A percentile compares a stretch with the other conserved stretches of the same genome.
Evolutionary conservation across 2,329 filamentous ascomycete species (phyloP).

Genomic region (Colletotrichum sansevieriae): DNA sequence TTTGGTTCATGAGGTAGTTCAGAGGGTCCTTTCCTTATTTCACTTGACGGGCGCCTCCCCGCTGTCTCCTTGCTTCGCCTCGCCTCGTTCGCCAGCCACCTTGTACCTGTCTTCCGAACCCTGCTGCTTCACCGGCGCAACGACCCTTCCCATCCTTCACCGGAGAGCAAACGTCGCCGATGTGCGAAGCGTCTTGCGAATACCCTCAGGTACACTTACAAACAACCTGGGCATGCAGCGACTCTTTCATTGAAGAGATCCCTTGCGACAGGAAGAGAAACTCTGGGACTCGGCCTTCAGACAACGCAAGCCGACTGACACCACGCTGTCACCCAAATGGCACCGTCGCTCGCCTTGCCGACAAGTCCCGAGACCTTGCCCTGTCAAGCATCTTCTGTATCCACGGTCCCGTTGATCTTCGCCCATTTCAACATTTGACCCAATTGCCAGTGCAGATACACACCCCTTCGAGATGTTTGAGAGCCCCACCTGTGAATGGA

Average conservation of each 20-base stretch:
- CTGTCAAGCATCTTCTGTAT: background rate
- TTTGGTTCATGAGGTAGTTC: background rate
- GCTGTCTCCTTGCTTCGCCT: conserved; percentile 10
- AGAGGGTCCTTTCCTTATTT: background rate
- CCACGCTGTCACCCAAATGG: conserved; percentile 12
- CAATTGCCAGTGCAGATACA: background rate
- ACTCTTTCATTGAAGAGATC: background rate
- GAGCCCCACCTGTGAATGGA: background rate
- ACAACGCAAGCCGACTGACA: conserved; percentile 27
- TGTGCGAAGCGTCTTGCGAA: too few species aligned
- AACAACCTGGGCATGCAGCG: too few species aligned
- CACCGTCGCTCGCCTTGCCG: background rate
- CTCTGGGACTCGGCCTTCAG: conserved; percentile 1
- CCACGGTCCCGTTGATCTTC: background rate
- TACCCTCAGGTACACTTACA: too few species aligned
- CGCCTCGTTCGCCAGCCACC: background rate
- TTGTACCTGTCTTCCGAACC: conserved; percentile 5
- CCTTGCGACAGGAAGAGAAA: too few species aligned
- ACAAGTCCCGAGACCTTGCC: background rate
- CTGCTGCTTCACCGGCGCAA: background rate
- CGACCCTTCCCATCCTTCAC: background rate
- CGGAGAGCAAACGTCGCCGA: too few species aligned
- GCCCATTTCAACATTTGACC: conserved; percentile 6
- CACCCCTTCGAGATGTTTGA: background rate
- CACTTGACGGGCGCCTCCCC: background rate